These are phyloP conservation scores for Penicillium ochrochloron DNA, from an alignment of 495 filamentous ascomycete species.

Conservation along the genomic window DNA sequence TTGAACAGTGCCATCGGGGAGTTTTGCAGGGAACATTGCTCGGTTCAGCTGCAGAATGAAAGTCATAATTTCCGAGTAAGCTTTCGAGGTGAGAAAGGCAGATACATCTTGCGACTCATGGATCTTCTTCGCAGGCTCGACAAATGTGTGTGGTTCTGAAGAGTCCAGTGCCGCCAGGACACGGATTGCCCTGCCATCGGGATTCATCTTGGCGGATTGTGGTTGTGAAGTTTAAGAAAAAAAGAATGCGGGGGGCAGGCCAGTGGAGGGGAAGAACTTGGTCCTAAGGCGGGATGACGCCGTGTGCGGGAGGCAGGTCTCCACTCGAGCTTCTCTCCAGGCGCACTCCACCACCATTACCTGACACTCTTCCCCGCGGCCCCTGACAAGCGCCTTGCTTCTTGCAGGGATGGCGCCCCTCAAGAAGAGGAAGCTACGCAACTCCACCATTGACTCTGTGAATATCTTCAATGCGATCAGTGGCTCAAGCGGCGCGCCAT, in stretches of 20 bases:
- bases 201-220: conserved; percentile 29
- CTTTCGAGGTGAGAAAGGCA: conserved; percentile 74
- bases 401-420: conserved; percentile 13
- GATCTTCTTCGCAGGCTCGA: conserved; percentile 68
- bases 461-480: conserved; percentile 12
- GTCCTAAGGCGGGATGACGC: conserved; percentile 21
- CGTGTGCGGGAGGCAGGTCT: conserved; percentile 5
- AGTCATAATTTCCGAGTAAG: conserved; percentile 81
- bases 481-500: background rate
- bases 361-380: background rate
- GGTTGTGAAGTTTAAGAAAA: background rate
- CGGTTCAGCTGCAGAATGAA: conserved; percentile 91
- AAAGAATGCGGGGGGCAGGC: background rate
- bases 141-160: conserved; percentile 37
- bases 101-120: conserved; percentile 78
- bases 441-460: conserved; percentile 6
- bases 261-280: conserved; percentile 4
- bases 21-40: conserved; percentile 75
- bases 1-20: conserved; percentile 42
- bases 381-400: conserved; percentile 6
- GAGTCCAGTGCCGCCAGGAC: conserved; percentile 38
- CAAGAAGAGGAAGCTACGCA: conserved; percentile 12
- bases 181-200: conserved; percentile 31
- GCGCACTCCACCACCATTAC: conserved; percentile 12
- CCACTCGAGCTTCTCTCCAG: conserved; percentile 20